Percentiles rank a stretch among this genome's conserved stretches.
Evolutionary conservation across 2,329 filamentous ascomycete species (phyloP).

Genomic region (Penicillium sp.): DNA sequence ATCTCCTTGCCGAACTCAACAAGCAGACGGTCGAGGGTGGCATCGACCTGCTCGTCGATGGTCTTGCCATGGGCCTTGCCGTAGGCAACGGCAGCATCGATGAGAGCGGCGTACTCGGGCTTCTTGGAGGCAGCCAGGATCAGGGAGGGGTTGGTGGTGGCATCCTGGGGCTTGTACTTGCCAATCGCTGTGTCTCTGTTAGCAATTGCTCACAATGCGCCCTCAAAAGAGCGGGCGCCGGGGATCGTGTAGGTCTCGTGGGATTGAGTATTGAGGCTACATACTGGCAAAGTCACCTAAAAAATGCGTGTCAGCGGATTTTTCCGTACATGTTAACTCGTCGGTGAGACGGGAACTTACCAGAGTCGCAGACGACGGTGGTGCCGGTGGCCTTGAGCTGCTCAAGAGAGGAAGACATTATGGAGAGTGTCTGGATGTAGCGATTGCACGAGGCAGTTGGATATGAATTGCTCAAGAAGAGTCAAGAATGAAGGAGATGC

Average conservation of each 20-base stretch:
- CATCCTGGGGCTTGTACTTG: conserved; percentile 99
- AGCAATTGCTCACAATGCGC: conserved; percentile 5
- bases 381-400: conserved; percentile 97
- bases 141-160: conserved; percentile 98
- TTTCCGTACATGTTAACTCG: conserved; percentile 7
- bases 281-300: conserved; percentile 76
- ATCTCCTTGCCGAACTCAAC: conserved; percentile 99
- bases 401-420: conserved; percentile 87
- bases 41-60: conserved; percentile 81
- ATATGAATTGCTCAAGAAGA: conserved; percentile 4
- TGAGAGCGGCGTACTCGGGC: conserved; percentile 89
- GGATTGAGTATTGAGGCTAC: conserved; percentile 40
- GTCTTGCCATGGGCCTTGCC: conserved; percentile 73
- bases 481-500: conserved; percentile 15
- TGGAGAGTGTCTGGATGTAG: conserved; percentile 24
- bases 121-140: conserved; percentile 99
- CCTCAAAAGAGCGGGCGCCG: background rate
- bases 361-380: conserved; percentile 95
- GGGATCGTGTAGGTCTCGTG: background rate
- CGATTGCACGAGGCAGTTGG: background rate
- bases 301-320: conserved; percentile 33
- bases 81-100: conserved; percentile 80
- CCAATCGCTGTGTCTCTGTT: conserved; percentile 69
- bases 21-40: conserved; percentile 87
- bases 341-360: conserved; percentile 53